Percentiles rank a stretch among this genome's conserved stretches.
Evolutionary conservation across 495 filamentous ascomycete species (phyloP).

Genomic region (Alectoria sarmentosa): DNA sequence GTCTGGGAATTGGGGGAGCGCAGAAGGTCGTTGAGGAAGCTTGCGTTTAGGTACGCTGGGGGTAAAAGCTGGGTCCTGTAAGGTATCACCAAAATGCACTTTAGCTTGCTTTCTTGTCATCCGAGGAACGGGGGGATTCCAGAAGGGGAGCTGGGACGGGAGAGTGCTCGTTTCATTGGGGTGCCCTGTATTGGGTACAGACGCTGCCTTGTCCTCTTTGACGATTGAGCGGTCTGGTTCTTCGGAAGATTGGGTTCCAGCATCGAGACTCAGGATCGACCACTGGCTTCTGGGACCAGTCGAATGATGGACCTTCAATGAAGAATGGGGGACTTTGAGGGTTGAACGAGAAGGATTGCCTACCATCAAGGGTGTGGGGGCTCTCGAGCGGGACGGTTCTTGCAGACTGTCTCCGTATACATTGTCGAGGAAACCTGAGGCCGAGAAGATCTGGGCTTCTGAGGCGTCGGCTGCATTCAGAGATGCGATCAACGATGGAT

Average conservation of each 20-base stretch:
- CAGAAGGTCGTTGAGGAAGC: slow-evolving; percentile 52
- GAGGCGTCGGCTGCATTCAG: slow-evolving; percentile 70
- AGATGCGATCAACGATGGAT: slow-evolving; percentile 58
- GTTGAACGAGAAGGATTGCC: slow-evolving; percentile 30
- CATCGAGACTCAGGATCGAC: slow-evolving; percentile 24
- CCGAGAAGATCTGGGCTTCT: slow-evolving; percentile 74
- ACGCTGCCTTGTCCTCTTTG: slow-evolving; percentile 40
- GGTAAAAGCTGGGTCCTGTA: slow-evolving; percentile 46
- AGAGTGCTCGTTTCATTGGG: slow-evolving; percentile 4
- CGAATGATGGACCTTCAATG: slow-evolving; percentile 7
- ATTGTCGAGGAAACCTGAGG: slow-evolving; percentile 69
- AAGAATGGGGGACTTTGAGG: slow-evolving; percentile 6
- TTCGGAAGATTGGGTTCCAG: slow-evolving; percentile 10
- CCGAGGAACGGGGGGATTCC: slow-evolving; percentile 15
- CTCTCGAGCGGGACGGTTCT: slow-evolving; percentile 59
- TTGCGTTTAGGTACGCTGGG: slow-evolving; percentile 50
- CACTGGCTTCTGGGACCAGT: slow-evolving; percentile 25
- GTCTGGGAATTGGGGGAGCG: slow-evolving; percentile 64
- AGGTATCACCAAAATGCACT: slow-evolving; percentile 28
- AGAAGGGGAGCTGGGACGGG: slow-evolving; percentile 12
- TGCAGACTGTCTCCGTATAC: slow-evolving; percentile 61
- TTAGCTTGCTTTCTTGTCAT: slow-evolving; percentile 33
- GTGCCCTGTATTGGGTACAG: slow-evolving; percentile 24
- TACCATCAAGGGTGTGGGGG: slow-evolving; percentile 77
- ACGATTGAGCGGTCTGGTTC: slow-evolving; percentile 22